Evolutionary conservation across 495 filamentous ascomycete genomes (phyloP).

Genomic region (Elasticomyces elasticus): DNA sequence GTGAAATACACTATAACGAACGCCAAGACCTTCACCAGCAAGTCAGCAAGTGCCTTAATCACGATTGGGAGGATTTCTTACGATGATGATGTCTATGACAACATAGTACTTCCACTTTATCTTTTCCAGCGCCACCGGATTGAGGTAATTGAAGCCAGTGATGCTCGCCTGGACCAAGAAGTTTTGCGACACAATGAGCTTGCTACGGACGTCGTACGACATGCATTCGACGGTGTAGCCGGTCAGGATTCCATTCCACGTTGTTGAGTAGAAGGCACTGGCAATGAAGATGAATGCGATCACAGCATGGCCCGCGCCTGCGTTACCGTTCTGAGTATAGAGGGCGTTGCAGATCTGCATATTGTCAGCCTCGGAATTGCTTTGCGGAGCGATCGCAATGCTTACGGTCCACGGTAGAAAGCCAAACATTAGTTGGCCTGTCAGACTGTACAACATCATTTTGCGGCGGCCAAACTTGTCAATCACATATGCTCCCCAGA

Average conservation of each 20-base stretch:
- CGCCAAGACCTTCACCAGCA: not conserved
- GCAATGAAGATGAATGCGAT: constrained; percentile 11
- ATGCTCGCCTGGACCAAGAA: constrained; percentile 11
- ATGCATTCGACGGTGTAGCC: constrained; percentile 15
- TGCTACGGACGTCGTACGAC: constrained; percentile 6
- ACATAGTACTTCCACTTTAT: constrained; percentile 18
- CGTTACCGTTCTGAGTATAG: not conserved
- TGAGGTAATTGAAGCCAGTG: constrained; percentile 14
- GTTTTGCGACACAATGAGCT: constrained; percentile 12
- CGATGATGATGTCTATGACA: constrained; percentile 8
- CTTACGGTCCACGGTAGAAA: constrained; percentile 9
- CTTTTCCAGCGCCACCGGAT: constrained; percentile 10
- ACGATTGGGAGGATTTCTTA: not conserved
- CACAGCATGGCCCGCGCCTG: not conserved
- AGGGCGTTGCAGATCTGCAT: constrained; percentile 6
- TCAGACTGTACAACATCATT: constrained; percentile 13
- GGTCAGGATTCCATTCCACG: constrained; percentile 14
- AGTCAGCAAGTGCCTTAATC: not conserved
- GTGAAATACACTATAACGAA: constrained; percentile 14
- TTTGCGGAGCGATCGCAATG: not conserved
- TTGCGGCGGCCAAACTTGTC: constrained; percentile 8
- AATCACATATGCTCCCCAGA: constrained; percentile 9
- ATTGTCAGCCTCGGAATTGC: not conserved
- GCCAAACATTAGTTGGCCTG: constrained; percentile 37
- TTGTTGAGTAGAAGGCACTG: constrained; percentile 5